Conservation (phyloP, 2,329 filamentous ascomycete genomes). For the Pseudogymnoascus destructans region DNA sequence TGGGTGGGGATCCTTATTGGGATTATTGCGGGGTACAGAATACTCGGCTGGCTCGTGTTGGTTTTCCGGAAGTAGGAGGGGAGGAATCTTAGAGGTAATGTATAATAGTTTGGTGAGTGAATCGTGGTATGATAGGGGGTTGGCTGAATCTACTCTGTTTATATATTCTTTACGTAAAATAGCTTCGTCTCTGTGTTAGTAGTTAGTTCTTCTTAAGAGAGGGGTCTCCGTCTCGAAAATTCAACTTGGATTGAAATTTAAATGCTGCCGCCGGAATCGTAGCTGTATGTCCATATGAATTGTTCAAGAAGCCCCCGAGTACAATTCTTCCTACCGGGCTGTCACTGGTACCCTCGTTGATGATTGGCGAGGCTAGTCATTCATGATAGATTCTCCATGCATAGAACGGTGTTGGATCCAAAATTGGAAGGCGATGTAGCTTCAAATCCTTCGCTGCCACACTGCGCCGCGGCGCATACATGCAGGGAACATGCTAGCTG, state of each 20-base stretch:
- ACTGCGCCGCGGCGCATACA: not conserved
- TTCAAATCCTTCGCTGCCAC: not conserved
- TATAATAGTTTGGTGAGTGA: not conserved
- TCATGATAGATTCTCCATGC: not conserved
- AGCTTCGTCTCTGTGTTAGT: no score
- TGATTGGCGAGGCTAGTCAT: not conserved
- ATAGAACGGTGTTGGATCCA: not conserved
- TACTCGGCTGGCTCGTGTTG: slow-evolving; percentile 54
- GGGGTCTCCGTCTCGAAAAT: no score
- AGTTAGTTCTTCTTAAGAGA: no score
- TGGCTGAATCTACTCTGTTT: no score
- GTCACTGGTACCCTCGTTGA: not conserved
- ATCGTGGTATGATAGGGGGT: no score
- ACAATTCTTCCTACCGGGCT: not conserved
- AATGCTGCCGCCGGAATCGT: no score
- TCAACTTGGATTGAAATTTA: no score
- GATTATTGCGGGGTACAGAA: slow-evolving; percentile 61
- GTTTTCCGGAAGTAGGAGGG: slow-evolving; percentile 22
- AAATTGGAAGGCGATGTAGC: not conserved
- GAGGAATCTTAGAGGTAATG: not conserved
- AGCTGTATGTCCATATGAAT: not conserved
- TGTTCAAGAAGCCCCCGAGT: not conserved
- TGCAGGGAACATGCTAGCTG: not conserved
- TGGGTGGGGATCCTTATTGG: slow-evolving; percentile 67
- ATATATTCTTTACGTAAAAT: no score